Conservation (phyloP, 2,329 filamentous ascomycete species). For the Venturia oleaginea region DNA sequence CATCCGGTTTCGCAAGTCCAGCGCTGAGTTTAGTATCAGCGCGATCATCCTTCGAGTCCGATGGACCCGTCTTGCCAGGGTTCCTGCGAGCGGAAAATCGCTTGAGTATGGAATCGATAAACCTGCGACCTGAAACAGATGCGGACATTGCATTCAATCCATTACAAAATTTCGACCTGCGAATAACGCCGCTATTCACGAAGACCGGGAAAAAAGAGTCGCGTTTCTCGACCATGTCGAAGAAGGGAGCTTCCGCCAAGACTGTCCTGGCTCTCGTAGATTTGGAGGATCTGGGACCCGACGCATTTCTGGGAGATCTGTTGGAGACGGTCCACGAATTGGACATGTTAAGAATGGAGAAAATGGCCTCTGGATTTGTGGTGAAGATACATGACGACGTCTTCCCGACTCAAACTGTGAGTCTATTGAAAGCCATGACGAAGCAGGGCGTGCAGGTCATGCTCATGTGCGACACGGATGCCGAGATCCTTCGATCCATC, state of each 20-base stretch:
- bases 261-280: constrained; percentile 4
- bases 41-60: not conserved
- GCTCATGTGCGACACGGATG: constrained; percentile 5
- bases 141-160: not conserved
- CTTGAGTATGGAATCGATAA: constrained; percentile 1
- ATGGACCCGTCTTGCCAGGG: not conserved
- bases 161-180: not conserved
- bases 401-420: not conserved
- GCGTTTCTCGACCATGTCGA: not conserved
- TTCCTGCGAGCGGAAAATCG: constrained; percentile 3
- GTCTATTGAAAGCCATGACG: not conserved
- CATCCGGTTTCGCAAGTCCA: not conserved
- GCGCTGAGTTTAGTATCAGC: not conserved
- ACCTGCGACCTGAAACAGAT: not conserved
- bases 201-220: not conserved
- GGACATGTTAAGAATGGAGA: not conserved
- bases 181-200: constrained; percentile 3
- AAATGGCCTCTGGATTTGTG: constrained; percentile 1
- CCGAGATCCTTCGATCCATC: not conserved
- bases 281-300: not conserved
- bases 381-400: constrained; percentile 1
- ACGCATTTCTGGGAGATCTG: not conserved
- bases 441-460: constrained; percentile 4
- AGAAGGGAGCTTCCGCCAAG: not conserved
- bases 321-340: constrained; percentile 2